These are phyloP conservation scores for Pelargonium citronellum DNA, from an alignment of 441 rosid genomes.

Conservation along the genomic window DNA sequence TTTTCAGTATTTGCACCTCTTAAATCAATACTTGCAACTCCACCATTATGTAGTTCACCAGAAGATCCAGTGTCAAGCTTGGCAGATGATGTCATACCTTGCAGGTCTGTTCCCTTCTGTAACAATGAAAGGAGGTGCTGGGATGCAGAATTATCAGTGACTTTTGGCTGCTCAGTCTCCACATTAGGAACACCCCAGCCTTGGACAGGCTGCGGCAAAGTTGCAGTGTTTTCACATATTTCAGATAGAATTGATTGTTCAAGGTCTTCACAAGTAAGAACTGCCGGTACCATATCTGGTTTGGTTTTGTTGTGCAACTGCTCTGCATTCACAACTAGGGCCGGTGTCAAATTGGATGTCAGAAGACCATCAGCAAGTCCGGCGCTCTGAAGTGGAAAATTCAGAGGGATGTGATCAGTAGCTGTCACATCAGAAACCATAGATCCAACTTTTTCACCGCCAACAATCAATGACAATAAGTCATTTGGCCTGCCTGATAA, in stretches of 20 bases:
- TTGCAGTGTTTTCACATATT: constrained; percentile 40
- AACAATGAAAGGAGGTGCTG: constrained; percentile 82
- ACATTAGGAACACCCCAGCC: constrained; percentile 32
- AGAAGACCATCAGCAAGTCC: constrained; percentile 32
- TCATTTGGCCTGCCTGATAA: constrained; percentile 44
- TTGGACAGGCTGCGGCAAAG: constrained; percentile 30
- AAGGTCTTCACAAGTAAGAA: constrained; percentile 98
- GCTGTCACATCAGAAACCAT: constrained; percentile 35
- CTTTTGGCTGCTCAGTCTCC: constrained; percentile 41
- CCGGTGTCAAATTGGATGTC: constrained; percentile 21
- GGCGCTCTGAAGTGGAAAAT: constrained; percentile 37
- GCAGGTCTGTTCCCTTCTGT: constrained; percentile 49
- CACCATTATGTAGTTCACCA: constrained; percentile 27
- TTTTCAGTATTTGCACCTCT: constrained; percentile 37
- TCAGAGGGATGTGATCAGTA: constrained; percentile 26
- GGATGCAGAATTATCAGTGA: constrained; percentile 61
- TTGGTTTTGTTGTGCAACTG: constrained; percentile 32
- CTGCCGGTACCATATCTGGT: constrained; percentile 45
- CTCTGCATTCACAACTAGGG: constrained; percentile 27
- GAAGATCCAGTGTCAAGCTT: constrained; percentile 31
- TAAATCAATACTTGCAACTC: constrained; percentile 25
- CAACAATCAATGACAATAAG: constrained; percentile 73
- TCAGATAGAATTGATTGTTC: constrained; percentile 85
- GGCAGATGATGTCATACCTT: constrained; percentile 25
- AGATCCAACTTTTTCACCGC: constrained; percentile 55